Evolutionary conservation across 352 stramenopile species (phyloP), one percentile per base, ranked within the genome.

Genomic region (Albugo laibachii): DNA sequence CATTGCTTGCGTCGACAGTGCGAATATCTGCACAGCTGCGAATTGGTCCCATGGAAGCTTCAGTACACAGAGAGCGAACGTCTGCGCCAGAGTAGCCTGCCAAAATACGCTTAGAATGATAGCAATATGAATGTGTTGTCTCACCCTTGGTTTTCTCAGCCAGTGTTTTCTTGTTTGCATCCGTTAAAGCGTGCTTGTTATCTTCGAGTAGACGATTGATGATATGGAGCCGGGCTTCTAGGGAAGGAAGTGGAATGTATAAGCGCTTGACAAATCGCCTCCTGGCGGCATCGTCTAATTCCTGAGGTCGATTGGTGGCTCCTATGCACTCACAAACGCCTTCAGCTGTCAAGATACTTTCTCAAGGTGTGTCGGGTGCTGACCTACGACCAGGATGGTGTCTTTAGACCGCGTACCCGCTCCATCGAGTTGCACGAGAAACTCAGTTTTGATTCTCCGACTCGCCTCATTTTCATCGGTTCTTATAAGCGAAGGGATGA

Each of bases 1-100:
- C 66, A 12, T 91, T 80, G 39, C 89, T 58, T 2, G 80, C 66
- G 45, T 89, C 70, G 59, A 97, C 94, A 12, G 73, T 91, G 34
- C 76, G 69, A 49, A 95, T 94, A 50, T 86, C 73, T 1, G 49
- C 47, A 40, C 76, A 83, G 14, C 60, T 80, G 47, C 62, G 75
- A 42, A 99, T 91, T 2, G 96, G 95, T 13, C 92, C 93, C 92
- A 99, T 98, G 5, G 95, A 91, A 21, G 95, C 96, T 54, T 99
- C 95, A 0, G 77, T 95, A 55, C 92, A 98, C 18, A 99, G 62
- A n/a, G 87, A 79, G 35, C 91, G 91, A 18, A 99, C 72, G 63
- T 99, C 96, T 11, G 95, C 93, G 43, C 95, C 95, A 48, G 88
- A 98, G 63, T 97, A 99, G 5, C 95, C 94, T 82, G 41, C 24